phyloP scores from a whole-genome alignment of 2,329 filamentous ascomycete species.

The Fusarium sp. region DNA sequence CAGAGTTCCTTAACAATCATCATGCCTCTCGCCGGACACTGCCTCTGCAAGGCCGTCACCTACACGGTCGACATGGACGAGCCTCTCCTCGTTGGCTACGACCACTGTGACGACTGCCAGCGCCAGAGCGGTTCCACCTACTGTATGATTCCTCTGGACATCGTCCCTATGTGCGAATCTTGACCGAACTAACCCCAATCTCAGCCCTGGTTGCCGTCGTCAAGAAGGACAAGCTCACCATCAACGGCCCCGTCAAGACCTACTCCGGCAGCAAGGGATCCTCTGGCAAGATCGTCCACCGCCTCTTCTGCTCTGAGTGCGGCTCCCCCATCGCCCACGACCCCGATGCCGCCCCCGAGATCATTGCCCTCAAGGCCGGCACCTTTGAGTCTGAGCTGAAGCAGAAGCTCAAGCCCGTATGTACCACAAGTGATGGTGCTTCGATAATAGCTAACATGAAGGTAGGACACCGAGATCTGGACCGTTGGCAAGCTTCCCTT shows the following conservation, averaged over 20 bases:
- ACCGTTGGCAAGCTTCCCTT: constrained; percentile 76
- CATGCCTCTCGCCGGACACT: constrained; percentile 77
- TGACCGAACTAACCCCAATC: constrained; percentile 9
- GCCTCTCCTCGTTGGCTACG: constrained; percentile 70
- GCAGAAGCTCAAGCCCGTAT: constrained; percentile 74
- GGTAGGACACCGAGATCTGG: constrained; percentile 77
- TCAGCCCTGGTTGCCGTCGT: constrained; percentile 74
- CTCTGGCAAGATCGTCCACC: constrained; percentile 73
- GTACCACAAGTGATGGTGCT: constrained; percentile 36
- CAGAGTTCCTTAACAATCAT: constrained; percentile 43
- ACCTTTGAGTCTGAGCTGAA: constrained; percentile 73
- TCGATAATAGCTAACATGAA: constrained; percentile 18
- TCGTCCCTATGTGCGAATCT: not conserved
- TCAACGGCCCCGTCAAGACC: constrained; percentile 74
- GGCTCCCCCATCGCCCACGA: constrained; percentile 78
- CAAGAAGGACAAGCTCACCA: constrained; percentile 72
- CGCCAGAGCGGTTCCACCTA: constrained; percentile 77
- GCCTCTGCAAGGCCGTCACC: constrained; percentile 77
- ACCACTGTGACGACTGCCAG: constrained; percentile 81
- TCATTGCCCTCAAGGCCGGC: constrained; percentile 77
- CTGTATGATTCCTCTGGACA: constrained; percentile 58
- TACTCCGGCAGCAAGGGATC: constrained; percentile 67
- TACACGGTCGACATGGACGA: constrained; percentile 70
- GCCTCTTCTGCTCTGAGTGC: constrained; percentile 77
- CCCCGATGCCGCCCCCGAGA: constrained; percentile 75